Evolutionary conservation across 352 stramenopile genomes (phyloP).

Genomic region (Thalassiosira livingstoniorum): DNA sequence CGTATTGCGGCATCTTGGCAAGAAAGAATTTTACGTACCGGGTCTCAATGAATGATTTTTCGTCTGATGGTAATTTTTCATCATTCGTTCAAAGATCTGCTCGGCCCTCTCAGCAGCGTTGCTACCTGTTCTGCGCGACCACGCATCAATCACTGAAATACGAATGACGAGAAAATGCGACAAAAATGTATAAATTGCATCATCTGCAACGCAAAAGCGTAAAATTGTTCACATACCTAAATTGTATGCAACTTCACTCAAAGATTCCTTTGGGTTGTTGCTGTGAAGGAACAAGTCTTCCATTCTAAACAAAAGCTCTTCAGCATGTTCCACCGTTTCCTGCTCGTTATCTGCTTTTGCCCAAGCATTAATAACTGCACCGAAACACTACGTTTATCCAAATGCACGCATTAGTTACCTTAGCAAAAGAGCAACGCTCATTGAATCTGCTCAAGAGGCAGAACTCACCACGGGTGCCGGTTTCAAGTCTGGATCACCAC

Average conservation of each 20-base stretch:
- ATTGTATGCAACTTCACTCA: constrained; percentile 54
- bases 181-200: too few species aligned
- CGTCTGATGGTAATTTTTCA: constrained; percentile 45
- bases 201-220: neutral
- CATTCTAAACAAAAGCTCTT: constrained; percentile 42
- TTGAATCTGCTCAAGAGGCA: neutral
- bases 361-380: constrained; percentile 58
- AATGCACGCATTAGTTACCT: neutral
- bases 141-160: constrained; percentile 57
- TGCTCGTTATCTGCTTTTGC: constrained; percentile 48
- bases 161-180: neutral
- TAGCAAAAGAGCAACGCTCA: neutral
- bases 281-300: constrained; percentile 48
- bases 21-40: constrained; percentile 18
- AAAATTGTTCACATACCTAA: constrained; percentile 42
- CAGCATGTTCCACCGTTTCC: constrained; percentile 46
- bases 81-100: constrained; percentile 47
- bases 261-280: constrained; percentile 37
- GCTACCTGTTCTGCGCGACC: constrained; percentile 53
- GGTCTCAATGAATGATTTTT: constrained; percentile 46
- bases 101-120: constrained; percentile 43
- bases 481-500: constrained; percentile 31
- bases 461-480: constrained; percentile 37
- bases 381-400: constrained; percentile 57
- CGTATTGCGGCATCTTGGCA: neutral